Evolutionary conservation across 495 filamentous ascomycete genomes (phyloP).

Genomic region (Aspergillus haitiensis): DNA sequence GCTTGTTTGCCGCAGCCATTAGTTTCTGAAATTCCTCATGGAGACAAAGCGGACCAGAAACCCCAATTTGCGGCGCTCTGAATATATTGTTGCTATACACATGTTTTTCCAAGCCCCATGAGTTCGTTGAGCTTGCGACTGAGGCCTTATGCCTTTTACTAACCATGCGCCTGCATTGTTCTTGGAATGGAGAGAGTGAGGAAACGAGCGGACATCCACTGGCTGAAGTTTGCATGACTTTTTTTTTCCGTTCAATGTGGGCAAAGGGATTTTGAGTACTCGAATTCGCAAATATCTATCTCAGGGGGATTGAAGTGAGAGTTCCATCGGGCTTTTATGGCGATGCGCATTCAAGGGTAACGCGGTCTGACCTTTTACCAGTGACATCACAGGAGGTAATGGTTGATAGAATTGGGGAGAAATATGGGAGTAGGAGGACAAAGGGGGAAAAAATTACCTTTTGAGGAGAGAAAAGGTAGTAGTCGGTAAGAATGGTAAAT

Average conservation of each 20-base stretch:
- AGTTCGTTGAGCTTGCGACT: constrained; percentile 25
- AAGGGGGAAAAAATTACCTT: constrained; percentile 10
- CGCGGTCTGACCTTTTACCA: constrained; percentile 68
- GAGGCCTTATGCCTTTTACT: constrained; percentile 28
- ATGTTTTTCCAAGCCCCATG: constrained; percentile 23
- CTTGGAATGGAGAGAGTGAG: constrained; percentile 8
- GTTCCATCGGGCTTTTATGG: constrained; percentile 30
- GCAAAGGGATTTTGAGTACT: constrained; percentile 19
- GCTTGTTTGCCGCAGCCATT: constrained; percentile 50
- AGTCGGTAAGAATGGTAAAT: too few relatives aligned
- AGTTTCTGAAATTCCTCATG: constrained; percentile 47
- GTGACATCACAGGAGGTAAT: constrained; percentile 55
- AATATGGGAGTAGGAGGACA: not conserved
- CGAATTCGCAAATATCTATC: not conserved
- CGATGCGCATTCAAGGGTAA: constrained; percentile 18
- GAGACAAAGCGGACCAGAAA: constrained; percentile 47
- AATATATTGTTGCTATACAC: constrained; percentile 28
- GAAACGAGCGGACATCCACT: constrained; percentile 12
- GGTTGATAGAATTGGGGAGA: constrained; percentile 2
- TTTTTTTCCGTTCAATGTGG: not conserved
- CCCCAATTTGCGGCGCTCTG: constrained; percentile 41
- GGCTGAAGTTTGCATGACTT: not conserved
- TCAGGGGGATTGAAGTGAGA: constrained; percentile 9
- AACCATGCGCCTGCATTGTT: constrained; percentile 31
- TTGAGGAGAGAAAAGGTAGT: not conserved